Base-by-base conservation (phyloP, 1,139 yeast genomes). In the Scheffersomyces stambukii region DNA sequence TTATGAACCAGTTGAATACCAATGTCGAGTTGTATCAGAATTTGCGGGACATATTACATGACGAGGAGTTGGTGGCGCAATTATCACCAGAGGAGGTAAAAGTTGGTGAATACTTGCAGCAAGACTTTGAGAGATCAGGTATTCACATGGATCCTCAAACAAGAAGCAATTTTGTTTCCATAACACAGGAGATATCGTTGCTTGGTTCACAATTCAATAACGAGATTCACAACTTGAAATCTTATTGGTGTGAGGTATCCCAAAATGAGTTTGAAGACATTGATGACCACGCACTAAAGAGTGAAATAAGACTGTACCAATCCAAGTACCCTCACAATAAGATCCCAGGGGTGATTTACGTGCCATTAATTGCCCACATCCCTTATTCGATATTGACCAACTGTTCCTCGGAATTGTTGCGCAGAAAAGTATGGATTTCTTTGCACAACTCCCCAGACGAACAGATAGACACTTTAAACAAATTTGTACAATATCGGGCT, bases 81-180 rank as follows among this genome's bases (percentile, higher is more conserved):
- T 60, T 89, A 16, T 54, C 78, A 2, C 56, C 58, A 3, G 98
- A 93, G 54, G 97, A 93, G 49, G 52, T 75, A 9, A 74, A 81
- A 30, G 97, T 89, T 2, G 98, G 96, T 0, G 71, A 75, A 32
- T 74, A 88, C 28, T 64, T 93, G 25, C 64, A 81, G 38, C 79
- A 83, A 29, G 99, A 93, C 54, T 91, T 91, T 50, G 84, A 84
- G 44, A 78, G 88, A 41, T 84, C 96, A 0, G 98, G 98, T 1
- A 84, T 89, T 22, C 82, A 81, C 46, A 78, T 89, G 79, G 81
- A 76, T 44, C 77, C 80, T 0, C 60, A 64, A 16, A 72, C 83
- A 1, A 66, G 94, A 37, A 68, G 72, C 11, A 69, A 74, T 38
- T 93, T 91, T 52, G 89, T 91, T 16, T 70, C 75, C 10, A 61